Evolutionary conservation across 2,329 filamentous ascomycete species (phyloP), one percentile per base, ranked within the genome.

Genomic region (Talaromyces funiculosus): DNA sequence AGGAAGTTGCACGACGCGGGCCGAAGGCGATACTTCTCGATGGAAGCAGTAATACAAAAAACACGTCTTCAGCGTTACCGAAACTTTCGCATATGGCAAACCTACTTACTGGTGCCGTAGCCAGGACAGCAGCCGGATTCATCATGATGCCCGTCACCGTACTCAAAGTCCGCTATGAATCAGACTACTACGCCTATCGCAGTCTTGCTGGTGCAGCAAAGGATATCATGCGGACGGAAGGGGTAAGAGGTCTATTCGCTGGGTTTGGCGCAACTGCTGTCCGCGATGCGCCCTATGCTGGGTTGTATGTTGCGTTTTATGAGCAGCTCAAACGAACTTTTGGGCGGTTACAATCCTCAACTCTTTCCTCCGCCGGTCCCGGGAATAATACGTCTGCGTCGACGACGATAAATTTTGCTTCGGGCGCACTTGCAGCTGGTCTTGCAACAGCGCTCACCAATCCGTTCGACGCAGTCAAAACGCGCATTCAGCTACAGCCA

Each of bases 391-490:
- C 49, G n/a, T 53, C 49, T 18, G n/a, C n/a, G n/a, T 75, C 70
- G 14, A 71, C 72, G 2, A 84, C 84, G 1, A 89, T 97, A 68
- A 96, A 99, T 73, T 97, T 97, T 69, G 79, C 84, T 14, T 93
- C 90, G 0, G 93, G 90, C 12, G 86, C 90, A 3, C 70, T 92
- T 3, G 92, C 93, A 3, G 93, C 91, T 0, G 88, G 87, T 1
- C 78, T 90, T 31, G 95, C 92, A 59, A 97, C 92, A 0, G 87
- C 88, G 3, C 82, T 97, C 38, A 97, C 94, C 8, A 99, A 99
- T 73, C 94, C 94, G 0, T 97, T 97, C 69, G 94, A 99, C 75
- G 92, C 92, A 0, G 87, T 97, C 74, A 99, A 99, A 79, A 99
- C 94, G 22, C 81, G 94, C 54, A 86, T 99, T 67, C 94, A 99